Evolutionary conservation across 495 filamentous ascomycete species (phyloP).

Genomic region (Penicillium alfredii): DNA sequence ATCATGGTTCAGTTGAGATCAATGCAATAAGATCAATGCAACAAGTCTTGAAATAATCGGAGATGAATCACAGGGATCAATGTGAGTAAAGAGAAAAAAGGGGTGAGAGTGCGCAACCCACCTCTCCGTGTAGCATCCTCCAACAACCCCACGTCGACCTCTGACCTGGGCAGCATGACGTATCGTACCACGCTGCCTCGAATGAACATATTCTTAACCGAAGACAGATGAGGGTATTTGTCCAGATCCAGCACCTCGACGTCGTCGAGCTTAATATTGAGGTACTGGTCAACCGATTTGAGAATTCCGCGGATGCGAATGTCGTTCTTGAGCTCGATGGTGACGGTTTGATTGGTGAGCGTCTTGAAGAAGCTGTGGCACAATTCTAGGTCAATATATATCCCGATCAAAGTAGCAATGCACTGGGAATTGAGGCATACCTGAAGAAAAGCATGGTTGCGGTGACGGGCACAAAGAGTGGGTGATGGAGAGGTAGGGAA

Average conservation of each 20-base stretch:
- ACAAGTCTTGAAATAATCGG: no score
- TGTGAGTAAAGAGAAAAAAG: no score
- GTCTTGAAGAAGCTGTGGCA: constrained; percentile 92
- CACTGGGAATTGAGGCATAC: constrained; percentile 14
- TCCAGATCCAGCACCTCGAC: constrained; percentile 84
- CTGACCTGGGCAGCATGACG: constrained; percentile 80
- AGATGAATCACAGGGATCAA: no score
- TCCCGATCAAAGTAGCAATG: background rate
- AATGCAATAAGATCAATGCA: no score
- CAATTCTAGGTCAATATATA: background rate
- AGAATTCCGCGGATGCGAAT: constrained; percentile 90
- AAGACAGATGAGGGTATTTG: constrained; percentile 86
- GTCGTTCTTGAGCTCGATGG: constrained; percentile 98
- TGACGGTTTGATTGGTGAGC: constrained; percentile 92
- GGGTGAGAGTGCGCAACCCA: constrained; percentile 36
- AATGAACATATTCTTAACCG: constrained; percentile 98
- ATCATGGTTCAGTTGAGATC: no score
- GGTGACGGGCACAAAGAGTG: constrained; percentile 1
- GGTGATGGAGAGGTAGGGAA: background rate
- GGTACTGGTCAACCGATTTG: constrained; percentile 95
- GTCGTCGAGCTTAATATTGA: constrained; percentile 98
- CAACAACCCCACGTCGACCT: constrained; percentile 82
- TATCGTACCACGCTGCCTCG: constrained; percentile 94
- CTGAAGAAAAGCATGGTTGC: constrained; percentile 47
- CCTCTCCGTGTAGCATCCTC: constrained; percentile 96